Evolutionary conservation across 768 basidiomycete species (phyloP), one percentile per base, ranked within the genome.

Genomic region (Austroboletus festivus): DNA sequence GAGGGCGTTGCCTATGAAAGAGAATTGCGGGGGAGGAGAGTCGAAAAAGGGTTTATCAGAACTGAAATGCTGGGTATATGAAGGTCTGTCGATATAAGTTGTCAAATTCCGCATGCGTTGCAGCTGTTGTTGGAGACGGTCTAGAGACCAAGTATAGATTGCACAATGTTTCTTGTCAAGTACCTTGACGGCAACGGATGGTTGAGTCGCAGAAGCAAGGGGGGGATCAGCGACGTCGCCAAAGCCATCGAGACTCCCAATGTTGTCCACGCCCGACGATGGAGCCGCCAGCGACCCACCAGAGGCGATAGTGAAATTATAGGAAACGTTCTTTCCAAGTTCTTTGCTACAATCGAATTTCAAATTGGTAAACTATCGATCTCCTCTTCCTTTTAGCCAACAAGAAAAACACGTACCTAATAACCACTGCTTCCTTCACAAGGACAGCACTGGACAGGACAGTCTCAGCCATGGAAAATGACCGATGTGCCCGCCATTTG

Each of bases 1-100:
- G 24, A 89, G 69, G 1, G 89, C 86, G 58, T 89, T 87, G 48
- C 94, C 96, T 47, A 99, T 84, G 67, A 94, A 95, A 7, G 93
- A 95, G 65, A 89, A 94, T 56, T 87, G 83, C 7, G 92, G 89
- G 2, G 91, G 82, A 3, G 89, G 87, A 30, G 79, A 79, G 63
- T 95, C 87, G 68, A 89, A 93, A 72, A 98, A 99, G 3, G 91
- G 87, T 69, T 92, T 92, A 55, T 93, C 87, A 13, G 86, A 85
- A 24, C 90, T 89, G 71, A 98, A 96, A 68, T 98, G 95, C 54
- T 86, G 87, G 10, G 91, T 89, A 68, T 94, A 95, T 4, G 87
- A 89, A 7, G 95, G 96, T 39, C 89, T 84, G 67, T 93, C 89
- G 54, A 93, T 87, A 63, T 93, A 92, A 21, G 85, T 83, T 7